These are phyloP conservation scores for Phytophthora pinifolia DNA, from an alignment of 352 stramenopile species.

Conservation along the genomic window DNA sequence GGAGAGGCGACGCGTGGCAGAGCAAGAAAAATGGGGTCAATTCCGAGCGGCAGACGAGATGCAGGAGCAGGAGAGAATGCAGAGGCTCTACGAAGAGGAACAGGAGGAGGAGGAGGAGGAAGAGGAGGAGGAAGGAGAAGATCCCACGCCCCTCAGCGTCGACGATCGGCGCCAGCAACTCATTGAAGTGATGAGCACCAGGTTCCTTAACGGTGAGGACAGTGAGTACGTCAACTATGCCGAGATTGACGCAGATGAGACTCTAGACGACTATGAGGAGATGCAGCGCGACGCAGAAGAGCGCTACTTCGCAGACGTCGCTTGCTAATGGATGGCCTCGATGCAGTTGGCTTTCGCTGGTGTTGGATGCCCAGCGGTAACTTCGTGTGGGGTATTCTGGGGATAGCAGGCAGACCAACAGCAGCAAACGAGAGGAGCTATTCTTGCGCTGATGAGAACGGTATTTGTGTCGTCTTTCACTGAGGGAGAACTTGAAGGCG, in stretches of 20 bases:
- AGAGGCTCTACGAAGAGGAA: slow-evolving; percentile 37
- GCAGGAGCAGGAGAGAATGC: slow-evolving; percentile 35
- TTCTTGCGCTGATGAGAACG: slow-evolving; percentile 15
- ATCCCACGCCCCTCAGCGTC: slow-evolving; percentile 21
- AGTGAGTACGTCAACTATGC: slow-evolving; percentile 63
- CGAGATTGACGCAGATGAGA: slow-evolving; percentile 59
- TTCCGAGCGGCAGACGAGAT: slow-evolving; percentile 43
- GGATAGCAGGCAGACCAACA: background rate
- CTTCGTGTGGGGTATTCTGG: background rate
- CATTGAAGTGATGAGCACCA: slow-evolving; percentile 71
- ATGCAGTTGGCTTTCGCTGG: background rate
- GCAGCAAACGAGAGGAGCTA: slow-evolving; percentile 8
- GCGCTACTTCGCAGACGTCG: slow-evolving; percentile 56
- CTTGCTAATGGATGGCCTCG: background rate
- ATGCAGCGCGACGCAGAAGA: slow-evolving; percentile 83
- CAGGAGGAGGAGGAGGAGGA: slow-evolving; percentile 47
- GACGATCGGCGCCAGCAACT: slow-evolving; percentile 56
- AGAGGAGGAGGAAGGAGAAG: slow-evolving; percentile 37
- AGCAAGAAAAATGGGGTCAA: slow-evolving; percentile 62
- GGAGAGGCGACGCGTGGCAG: slow-evolving; percentile 52
- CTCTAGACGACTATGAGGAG: slow-evolving; percentile 62
- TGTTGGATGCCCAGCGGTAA: too few species aligned
- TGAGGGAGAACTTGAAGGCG: background rate
- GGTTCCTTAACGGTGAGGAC: slow-evolving; percentile 71
- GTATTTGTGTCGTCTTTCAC: slow-evolving; percentile 17